Base-by-base conservation (phyloP, 2,329 filamentous ascomycete species). In the Colletotrichum somersetense region DNA sequence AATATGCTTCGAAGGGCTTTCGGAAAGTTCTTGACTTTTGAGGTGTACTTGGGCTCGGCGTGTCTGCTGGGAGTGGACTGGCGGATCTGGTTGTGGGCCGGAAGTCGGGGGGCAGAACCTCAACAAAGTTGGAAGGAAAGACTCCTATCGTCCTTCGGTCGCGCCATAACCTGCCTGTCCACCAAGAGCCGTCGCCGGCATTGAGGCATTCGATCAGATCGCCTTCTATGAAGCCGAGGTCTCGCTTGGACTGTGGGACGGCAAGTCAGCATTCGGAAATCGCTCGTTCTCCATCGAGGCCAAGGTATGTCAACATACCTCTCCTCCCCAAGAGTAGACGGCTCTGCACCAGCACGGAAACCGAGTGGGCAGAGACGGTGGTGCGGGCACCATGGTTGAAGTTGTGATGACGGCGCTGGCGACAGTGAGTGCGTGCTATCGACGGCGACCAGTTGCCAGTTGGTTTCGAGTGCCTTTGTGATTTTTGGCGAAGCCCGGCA, bases 201-300 rank as follows among this genome's bases (percentile, higher is more conserved):
- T 99, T 99, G 65, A 99, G 87, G 79, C 96, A 98, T 89, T 99
- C 96, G 81, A 99, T 99, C 76, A 99, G 84, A 83, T 99, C 96
- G 75, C 96, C 96, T 82, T 99, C 96, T 76, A 99, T 93, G 82
- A 99, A 99, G 20, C 96, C 96, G 70, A 99, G 88, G 80, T 99
- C 96, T 81, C 93, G 91, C 85, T 97, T 97, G 33, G 93, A 96
- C 91, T 92, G 72, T 16, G 33, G 62, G 26, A 73, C 23, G 66
- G 62, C 55, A 71, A 73, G 77, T 80, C 68, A 80, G 79, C 48
- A 40, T 58, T 63, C 44, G 53, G 35, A 16, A 42, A 40, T 14
- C 30, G 30, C 23, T n/a, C 30, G 30, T 55, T 40, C 46, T 38
- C 30, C 33, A 30, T 6, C 8, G 40, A 11, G 53, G 30, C 16